These are phyloP conservation scores for Poteriospumella lacustris DNA, from an alignment of 108 stramenopile species.

Conservation along the genomic window DNA sequence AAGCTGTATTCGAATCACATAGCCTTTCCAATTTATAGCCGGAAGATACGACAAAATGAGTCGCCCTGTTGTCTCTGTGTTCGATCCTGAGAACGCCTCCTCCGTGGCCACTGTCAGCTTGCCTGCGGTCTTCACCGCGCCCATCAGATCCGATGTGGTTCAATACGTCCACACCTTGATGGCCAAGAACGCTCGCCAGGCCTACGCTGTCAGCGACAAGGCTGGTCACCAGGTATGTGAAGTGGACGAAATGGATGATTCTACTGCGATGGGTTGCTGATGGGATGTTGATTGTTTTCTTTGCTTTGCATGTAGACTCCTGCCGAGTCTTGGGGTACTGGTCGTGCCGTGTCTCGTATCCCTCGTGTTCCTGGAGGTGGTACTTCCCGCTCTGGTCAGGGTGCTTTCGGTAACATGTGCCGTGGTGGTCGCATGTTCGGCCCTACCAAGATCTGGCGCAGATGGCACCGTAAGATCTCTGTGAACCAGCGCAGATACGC, in stretches of 20 bases:
- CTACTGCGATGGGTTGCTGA: too few relatives aligned
- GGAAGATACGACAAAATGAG: constrained; percentile 19
- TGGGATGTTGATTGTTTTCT: too few relatives aligned
- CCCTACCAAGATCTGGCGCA: constrained; percentile 98
- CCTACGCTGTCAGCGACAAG: constrained; percentile 87
- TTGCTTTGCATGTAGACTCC: constrained; percentile 53
- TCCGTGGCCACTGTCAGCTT: constrained; percentile 79
- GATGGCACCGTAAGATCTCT: constrained; percentile 97
- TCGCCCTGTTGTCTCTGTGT: constrained; percentile 92
- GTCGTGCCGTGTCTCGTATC: constrained; percentile 99
- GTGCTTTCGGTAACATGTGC: constrained; percentile 98
- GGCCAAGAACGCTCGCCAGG: constrained; percentile 99
- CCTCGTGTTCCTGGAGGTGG: constrained; percentile 97
- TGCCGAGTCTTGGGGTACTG: constrained; percentile 97
- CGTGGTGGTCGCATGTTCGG: constrained; percentile 95
- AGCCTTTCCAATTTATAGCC: too few relatives aligned
- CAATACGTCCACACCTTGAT: constrained; percentile 98
- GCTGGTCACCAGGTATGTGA: constrained; percentile 73
- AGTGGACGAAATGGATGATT: too few relatives aligned
- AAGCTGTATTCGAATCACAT: too few relatives aligned
- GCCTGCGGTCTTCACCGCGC: constrained; percentile 91
- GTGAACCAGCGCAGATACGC: constrained; percentile 90
- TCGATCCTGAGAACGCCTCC: constrained; percentile 71
- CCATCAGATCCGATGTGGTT: constrained; percentile 95
- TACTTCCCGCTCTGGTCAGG: constrained; percentile 96